These are phyloP conservation scores for Fonsecaea monophora DNA, from an alignment of 2,329 filamentous ascomycete species.

Conservation along the genomic window DNA sequence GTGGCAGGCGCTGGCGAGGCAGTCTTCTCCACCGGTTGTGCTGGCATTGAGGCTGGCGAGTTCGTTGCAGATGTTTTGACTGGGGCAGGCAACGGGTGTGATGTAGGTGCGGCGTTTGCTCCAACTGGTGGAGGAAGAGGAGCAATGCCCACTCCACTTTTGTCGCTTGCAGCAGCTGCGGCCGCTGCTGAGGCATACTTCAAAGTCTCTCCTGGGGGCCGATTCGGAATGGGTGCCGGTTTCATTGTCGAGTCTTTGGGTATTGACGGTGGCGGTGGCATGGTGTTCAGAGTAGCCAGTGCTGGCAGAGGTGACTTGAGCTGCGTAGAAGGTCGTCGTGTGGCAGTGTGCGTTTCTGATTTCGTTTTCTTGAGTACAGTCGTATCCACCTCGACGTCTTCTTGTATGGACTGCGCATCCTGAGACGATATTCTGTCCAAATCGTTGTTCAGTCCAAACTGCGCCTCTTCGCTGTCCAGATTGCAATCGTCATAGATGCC, in stretches of 20 bases:
- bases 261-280: conserved; percentile 46
- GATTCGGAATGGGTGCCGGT: conserved; percentile 82
- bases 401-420: conserved; percentile 89
- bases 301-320: conserved; percentile 89
- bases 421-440: conserved; percentile 92
- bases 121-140: conserved; percentile 90
- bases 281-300: conserved; percentile 82
- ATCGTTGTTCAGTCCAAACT: conserved; percentile 79
- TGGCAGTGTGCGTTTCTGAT: conserved; percentile 62
- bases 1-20: conserved; percentile 47
- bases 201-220: conserved; percentile 84
- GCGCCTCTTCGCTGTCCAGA: conserved; percentile 88
- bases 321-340: conserved; percentile 81
- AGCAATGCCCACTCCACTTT: conserved; percentile 86
- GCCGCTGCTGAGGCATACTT: conserved; percentile 98
- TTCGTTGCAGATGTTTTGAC: conserved; percentile 63
- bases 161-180: conserved; percentile 88
- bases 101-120: conserved; percentile 54
- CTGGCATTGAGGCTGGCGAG: conserved; percentile 60
- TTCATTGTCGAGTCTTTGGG: conserved; percentile 77
- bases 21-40: conserved; percentile 55
- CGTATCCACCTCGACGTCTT: conserved; percentile 66
- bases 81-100: conserved; percentile 56
- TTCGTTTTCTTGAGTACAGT: conserved; percentile 64
- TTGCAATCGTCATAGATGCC: conserved; percentile 93